These are phyloP conservation scores for Globisporangium alternatum DNA, from an alignment of 352 stramenopile species.

Conservation along the genomic window DNA sequence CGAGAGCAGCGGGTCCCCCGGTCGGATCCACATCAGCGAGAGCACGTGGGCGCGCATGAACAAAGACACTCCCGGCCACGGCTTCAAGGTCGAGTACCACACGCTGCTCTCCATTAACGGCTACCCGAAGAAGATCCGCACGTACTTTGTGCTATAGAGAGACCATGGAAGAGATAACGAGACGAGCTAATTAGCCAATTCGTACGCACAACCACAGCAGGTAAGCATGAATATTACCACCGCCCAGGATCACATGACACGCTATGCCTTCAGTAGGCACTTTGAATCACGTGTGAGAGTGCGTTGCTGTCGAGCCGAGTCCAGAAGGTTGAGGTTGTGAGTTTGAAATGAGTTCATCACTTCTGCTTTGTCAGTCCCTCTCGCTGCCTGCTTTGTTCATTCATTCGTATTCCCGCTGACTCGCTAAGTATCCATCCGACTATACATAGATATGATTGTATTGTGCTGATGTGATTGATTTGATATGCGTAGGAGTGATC, in stretches of 20 bases:
- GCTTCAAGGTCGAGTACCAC: conserved; percentile 85
- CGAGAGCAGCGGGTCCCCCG: conserved; percentile 72
- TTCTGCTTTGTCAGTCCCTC: too few relatives aligned
- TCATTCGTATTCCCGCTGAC: too few relatives aligned
- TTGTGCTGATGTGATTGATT: too few relatives aligned
- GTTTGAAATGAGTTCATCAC: too few relatives aligned
- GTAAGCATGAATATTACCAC: not conserved
- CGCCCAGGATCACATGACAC: not conserved
- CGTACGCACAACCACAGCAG: not conserved
- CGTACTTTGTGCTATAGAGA: conserved; percentile 72
- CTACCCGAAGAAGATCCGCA: conserved; percentile 73
- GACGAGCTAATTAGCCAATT: not conserved
- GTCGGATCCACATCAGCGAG: conserved; percentile 81
- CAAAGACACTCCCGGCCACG: conserved; percentile 71
- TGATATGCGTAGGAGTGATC: too few relatives aligned
- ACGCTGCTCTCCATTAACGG: conserved; percentile 74
- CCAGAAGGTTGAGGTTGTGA: too few relatives aligned
- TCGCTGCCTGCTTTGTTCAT: too few relatives aligned
- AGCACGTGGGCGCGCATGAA: conserved; percentile 81
- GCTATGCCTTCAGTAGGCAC: too few relatives aligned
- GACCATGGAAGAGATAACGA: not conserved
- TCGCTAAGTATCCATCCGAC: too few relatives aligned
- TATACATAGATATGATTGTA: too few relatives aligned
- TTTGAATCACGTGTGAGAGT: too few relatives aligned
- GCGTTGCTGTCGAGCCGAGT: too few relatives aligned